Base-by-base conservation (phyloP, 2,329 filamentous ascomycete genomes). In the Grosmannia penicillata region DNA sequence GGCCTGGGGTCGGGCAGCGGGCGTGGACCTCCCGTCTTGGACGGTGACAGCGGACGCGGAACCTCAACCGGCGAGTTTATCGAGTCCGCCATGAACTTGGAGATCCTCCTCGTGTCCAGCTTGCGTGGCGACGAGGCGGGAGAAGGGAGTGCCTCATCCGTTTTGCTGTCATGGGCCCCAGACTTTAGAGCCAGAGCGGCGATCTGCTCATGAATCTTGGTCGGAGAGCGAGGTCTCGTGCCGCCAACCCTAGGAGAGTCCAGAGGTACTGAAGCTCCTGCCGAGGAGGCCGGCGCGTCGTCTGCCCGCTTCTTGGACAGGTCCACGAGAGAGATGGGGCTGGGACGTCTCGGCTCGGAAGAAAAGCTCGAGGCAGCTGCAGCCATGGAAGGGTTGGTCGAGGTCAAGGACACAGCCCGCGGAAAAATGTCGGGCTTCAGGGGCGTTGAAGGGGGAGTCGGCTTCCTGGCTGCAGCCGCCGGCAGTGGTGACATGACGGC, bases 81-180 rank as follows among this genome's bases (percentile, higher is more conserved):
- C 18, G 57, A 48, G 30, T 68, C 64, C 40, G 69, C 68, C 13
- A 75, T 46, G 46, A 78, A 78, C 39, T 56, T 63, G 2, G 73
- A 77, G 55, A 75, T 66, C 38, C 72, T 62, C 52, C 71, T 77
- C 52, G 67, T 53, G 47, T 75, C 65, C 17, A 77, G 56, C 48
- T 77, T 75, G 41, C 61, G 65, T 1, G 75, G 73, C 14, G 73
- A 74, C 4, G 63, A 52, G 4, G 69, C 59, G 42, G 65, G 62
- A 1, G 64, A 58, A 13, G 43, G 47, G 1, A 29, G 3, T 0
- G 32, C 19, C 22, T 57, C 57, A 17, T 56, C 44, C 19, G 56
- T 55, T 22, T 56, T 56, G 47, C 33, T 52, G 46, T 41, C 35
- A n/a, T 49, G 49, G 23, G 50, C 48, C 21, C 30, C 41, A n/a